Evolutionary conservation across 495 filamentous ascomycete species (phyloP), one percentile per base, ranked within the genome.

Genomic region (Neurospora tetrasperma): DNA sequence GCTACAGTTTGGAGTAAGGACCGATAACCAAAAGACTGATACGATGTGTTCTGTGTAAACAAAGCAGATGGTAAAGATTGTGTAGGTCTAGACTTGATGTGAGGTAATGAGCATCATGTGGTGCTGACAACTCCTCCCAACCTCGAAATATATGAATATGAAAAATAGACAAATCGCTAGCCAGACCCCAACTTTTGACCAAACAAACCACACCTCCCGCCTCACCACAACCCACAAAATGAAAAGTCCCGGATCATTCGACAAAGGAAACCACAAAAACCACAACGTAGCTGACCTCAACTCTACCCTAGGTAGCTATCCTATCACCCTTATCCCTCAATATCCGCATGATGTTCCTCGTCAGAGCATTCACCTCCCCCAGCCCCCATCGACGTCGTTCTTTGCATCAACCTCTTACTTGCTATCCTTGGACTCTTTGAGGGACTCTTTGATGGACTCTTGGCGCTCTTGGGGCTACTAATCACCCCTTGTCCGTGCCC

Each of bases 281-380:
- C 18, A 62, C 12, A 62, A 62, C 6, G 27, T 62, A 62, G 54
- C 54, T 35, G 23, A 35, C 27, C 14, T 16, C 2, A 27, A 12
- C 20, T 27, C 48, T 59, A 59, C 48, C 46, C n/a, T 35, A 35
- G 35, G 35, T 35, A 20, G 42, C 54, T 38, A 38, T 38, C 46
- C n/a, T 48, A 69, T n/a, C n/a, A 9, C 2, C 35, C 3, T 5
- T 40, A 20, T 41, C 66, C 72, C 14, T 75, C 74, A 5, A 69
- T 71, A 71, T 77, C 75, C 38, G 74, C 74, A 39, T 75, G 40
- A 40, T 75, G 72, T 10, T 27, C 75, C n/a, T 75, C 75, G 40
- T 75, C 75, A n/a, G 35, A 31, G 16, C 18, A n/a, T 69, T 59
- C 20, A 14, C 59, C 41, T 38, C 40, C 8, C 11, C 12, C 27